Conservation (phyloP, 305 asterid genomes). For the Solanum hybrid region DNA sequence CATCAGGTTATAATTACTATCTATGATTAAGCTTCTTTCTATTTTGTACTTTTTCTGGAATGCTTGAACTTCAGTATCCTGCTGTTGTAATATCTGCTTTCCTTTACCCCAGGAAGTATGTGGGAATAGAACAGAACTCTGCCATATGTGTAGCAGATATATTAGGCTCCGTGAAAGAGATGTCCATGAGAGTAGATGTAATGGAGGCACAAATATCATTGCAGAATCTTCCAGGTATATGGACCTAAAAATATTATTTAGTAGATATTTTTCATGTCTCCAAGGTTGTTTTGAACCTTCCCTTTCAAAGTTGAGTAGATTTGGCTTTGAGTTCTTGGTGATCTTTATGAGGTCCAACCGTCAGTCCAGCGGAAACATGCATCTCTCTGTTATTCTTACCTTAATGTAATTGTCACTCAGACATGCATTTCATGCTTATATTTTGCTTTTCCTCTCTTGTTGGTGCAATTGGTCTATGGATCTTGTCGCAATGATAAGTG, state of each 20-base stretch:
- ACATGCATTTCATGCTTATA: neutral
- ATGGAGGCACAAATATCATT: slow-evolving; percentile 27
- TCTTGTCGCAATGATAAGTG: neutral
- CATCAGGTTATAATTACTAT: slow-evolving; percentile 58
- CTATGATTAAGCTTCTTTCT: slow-evolving; percentile 9
- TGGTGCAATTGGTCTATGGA: neutral
- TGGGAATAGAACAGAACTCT: slow-evolving; percentile 87
- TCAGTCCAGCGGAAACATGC: neutral
- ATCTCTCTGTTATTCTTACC: neutral
- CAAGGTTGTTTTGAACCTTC: neutral
- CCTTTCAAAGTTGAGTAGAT: neutral
- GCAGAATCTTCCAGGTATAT: slow-evolving; percentile 81
- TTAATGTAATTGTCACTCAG: too few relatives aligned
- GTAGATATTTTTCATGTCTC: neutral
- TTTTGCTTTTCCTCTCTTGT: neutral
- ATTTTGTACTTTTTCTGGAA: neutral
- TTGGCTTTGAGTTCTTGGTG: neutral
- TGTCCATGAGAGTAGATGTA: slow-evolving; percentile 69
- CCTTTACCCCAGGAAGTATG: slow-evolving; percentile 71
- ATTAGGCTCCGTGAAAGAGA: slow-evolving; percentile 77
- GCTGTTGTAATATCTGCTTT: neutral
- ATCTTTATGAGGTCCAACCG: neutral
- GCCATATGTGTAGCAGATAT: slow-evolving; percentile 68
- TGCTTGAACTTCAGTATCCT: neutral
- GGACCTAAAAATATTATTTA: neutral